Conservation (phyloP, 2,329 filamentous ascomycete species). For the Beauveria rudraprayagi region DNA sequence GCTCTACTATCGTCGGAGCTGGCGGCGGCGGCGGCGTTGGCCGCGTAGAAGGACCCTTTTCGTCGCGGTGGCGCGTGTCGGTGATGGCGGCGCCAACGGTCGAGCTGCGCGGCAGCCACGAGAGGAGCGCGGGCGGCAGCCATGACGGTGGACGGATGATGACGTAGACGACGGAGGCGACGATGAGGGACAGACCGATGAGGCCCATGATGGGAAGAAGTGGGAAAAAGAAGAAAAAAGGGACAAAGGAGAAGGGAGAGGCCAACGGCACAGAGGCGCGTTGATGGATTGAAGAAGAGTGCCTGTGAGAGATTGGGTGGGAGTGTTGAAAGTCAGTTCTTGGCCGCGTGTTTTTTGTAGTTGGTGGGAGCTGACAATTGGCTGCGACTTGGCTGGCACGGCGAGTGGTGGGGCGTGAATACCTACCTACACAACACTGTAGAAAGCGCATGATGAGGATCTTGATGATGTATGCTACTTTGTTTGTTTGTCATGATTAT, state of each 20-base stretch:
- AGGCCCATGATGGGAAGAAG: conserved; percentile 38
- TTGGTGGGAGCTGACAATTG: not conserved
- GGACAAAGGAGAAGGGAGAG: not conserved
- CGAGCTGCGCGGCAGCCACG: not conserved
- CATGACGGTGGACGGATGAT: conserved; percentile 45
- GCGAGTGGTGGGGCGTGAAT: not conserved
- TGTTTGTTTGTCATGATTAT: no score
- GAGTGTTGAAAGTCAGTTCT: no score
- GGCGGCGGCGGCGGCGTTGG: not conserved
- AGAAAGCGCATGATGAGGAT: no score
- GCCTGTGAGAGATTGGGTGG: no score
- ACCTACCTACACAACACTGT: not conserved
- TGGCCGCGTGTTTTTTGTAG: not conserved
- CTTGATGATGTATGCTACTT: no score
- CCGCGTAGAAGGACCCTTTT: not conserved
- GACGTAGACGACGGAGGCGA: conserved; percentile 52
- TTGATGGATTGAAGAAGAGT: not conserved
- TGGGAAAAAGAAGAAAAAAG: no score
- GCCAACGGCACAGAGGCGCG: conserved; percentile 3
- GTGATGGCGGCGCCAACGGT: not conserved
- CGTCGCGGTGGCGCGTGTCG: not conserved
- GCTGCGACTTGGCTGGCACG: not conserved
- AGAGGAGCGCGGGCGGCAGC: conserved; percentile 24
- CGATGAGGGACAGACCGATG: conserved; percentile 52
- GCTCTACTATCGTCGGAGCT: conserved; percentile 6